Evolutionary conservation across 2,329 filamentous ascomycete genomes (phyloP).

Genomic region (Beauveria caledonica): DNA sequence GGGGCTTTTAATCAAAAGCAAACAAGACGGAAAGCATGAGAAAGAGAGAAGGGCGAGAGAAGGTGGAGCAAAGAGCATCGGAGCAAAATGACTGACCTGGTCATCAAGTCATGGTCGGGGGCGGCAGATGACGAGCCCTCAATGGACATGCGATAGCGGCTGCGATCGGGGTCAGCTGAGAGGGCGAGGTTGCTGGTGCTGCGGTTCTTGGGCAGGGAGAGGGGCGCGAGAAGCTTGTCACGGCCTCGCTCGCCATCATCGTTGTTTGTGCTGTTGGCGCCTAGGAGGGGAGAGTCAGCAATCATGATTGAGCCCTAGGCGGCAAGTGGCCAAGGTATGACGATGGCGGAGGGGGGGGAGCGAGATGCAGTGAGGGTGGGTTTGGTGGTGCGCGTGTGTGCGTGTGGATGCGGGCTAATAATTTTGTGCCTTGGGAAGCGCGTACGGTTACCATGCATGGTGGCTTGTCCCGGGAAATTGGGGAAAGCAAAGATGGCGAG

Average conservation of each 20-base stretch:
- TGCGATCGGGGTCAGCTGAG: constrained; percentile 45
- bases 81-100: constrained; percentile 50
- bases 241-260: constrained; percentile 33
- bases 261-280: constrained; percentile 1
- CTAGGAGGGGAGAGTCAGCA: constrained; percentile 14
- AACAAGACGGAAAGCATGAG: not conserved
- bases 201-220: constrained; percentile 54
- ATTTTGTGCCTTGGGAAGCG: not conserved
- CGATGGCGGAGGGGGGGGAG: not conserved
- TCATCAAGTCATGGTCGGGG: constrained; percentile 60
- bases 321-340: not conserved
- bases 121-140: constrained; percentile 55
- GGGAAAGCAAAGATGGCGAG: not conserved
- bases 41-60: not conserved
- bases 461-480: not conserved
- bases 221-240: constrained; percentile 36
- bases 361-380: not conserved
- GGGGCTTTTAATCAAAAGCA: not conserved
- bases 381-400: not conserved
- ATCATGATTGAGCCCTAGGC: constrained; percentile 14
- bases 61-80: not conserved
- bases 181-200: constrained; percentile 55
- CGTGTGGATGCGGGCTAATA: constrained; percentile 1
- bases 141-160: constrained; percentile 65
- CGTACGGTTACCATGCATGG: constrained; percentile 11